A percentile compares a stretch with the other conserved stretches of the same genome.
These are phyloP conservation scores for Alternaria tenuissima DNA, from an alignment of 2,329 filamentous ascomycete genomes.

Conservation along the genomic window DNA sequence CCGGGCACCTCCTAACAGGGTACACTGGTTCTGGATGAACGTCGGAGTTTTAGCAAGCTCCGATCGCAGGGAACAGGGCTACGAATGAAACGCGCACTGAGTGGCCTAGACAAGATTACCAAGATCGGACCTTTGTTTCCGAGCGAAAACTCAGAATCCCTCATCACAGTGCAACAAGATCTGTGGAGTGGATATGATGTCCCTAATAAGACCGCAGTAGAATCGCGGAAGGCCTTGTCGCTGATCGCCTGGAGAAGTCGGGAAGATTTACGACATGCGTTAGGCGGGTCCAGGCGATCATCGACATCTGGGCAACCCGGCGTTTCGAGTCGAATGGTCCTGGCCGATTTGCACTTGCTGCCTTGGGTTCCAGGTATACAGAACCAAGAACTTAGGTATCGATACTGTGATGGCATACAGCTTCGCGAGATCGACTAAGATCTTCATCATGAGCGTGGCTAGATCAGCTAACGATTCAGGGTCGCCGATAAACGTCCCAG, in stretches of 20 bases:
- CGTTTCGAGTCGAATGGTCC: neutral
- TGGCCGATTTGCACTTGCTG: neutral
- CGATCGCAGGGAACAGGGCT: constrained; percentile 11
- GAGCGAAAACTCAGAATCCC: neutral
- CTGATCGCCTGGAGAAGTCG: neutral
- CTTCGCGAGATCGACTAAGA: neutral
- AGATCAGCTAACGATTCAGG: neutral
- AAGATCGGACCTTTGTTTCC: neutral
- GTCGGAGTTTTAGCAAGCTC: neutral
- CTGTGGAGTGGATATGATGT: neutral
- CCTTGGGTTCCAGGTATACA: neutral
- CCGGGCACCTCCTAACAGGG: constrained; percentile 4
- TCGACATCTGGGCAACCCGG: neutral
- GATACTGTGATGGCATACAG: neutral
- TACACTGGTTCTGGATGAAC: neutral
- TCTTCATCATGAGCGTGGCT: neutral
- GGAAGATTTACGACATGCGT: neutral
- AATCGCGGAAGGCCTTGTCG: neutral
- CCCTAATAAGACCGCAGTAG: neutral
- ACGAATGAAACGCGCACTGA: constrained; percentile 7
- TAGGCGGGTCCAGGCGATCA: neutral
- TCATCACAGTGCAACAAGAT: neutral
- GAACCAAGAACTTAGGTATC: neutral
- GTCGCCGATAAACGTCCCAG: neutral
- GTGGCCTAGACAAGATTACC: neutral